Percentiles rank a stretch among this genome's conserved stretches.
These are phyloP conservation scores for Polyporus tsugae DNA, from an alignment of 1,284 basidiomycete genomes.

Conservation along the genomic window DNA sequence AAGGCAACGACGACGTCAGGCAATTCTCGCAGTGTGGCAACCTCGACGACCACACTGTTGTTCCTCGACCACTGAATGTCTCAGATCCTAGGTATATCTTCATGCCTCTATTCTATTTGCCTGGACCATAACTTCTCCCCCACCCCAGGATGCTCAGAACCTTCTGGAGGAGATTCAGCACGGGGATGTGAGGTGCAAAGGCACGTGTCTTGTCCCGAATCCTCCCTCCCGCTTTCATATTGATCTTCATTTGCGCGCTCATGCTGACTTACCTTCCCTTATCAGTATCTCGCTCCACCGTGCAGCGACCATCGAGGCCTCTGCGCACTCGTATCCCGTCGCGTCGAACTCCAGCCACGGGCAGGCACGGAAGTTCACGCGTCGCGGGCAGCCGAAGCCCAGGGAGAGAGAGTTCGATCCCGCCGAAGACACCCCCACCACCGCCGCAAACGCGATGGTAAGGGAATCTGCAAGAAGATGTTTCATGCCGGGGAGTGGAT, in stretches of 20 bases:
- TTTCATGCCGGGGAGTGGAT: background rate
- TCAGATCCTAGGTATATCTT: background rate
- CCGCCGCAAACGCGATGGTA: background rate
- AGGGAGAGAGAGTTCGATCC: background rate
- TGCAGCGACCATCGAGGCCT: background rate
- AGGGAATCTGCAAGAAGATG: background rate
- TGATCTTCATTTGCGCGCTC: background rate
- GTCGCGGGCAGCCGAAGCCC: background rate
- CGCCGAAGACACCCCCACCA: background rate
- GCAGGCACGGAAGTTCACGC: background rate
- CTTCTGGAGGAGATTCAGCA: slow-evolving; percentile 76
- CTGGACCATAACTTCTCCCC: background rate
- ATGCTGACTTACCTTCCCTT: too few relatives aligned
- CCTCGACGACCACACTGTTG: background rate
- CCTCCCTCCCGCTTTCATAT: background rate
- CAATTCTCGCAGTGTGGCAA: background rate
- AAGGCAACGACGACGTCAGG: background rate
- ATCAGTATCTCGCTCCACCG: background rate
- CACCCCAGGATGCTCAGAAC: slow-evolving; percentile 73
- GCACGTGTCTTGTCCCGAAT: slow-evolving; percentile 40
- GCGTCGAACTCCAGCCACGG: background rate
- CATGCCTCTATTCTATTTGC: background rate
- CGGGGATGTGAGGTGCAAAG: slow-evolving; percentile 61
- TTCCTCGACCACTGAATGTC: background rate
- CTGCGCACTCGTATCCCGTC: background rate